phyloP scores from a whole-genome alignment of 345 rosid genomes.

The thale cress (Arabidopsis thaliana) region DNA sequence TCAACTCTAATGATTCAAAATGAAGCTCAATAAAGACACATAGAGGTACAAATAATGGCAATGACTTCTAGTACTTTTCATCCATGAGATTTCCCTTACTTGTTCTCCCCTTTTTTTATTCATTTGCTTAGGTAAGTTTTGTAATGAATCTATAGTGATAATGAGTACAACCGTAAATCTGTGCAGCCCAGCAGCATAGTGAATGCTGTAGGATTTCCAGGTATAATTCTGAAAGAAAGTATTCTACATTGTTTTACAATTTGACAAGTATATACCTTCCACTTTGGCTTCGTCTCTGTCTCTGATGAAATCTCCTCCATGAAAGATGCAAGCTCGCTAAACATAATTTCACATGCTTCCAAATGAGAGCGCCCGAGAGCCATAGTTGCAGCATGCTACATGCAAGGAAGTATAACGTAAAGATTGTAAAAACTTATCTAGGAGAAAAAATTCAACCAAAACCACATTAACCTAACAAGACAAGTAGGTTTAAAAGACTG shows the following conservation, averaged over 20 bases:
- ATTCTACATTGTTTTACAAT: constrained; percentile 23
- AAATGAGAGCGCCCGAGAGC: constrained; percentile 98
- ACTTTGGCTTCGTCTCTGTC: constrained; percentile 91
- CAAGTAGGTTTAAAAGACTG: constrained; percentile 8
- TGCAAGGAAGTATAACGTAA: constrained; percentile 27
- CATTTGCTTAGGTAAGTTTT: constrained; percentile 19
- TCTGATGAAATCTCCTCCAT: constrained; percentile 93
- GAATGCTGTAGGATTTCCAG: constrained; percentile 27
- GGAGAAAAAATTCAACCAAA: constrained; percentile 29
- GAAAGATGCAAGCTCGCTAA: constrained; percentile 82
- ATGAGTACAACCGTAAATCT: background rate
- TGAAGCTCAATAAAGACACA: constrained; percentile 16
- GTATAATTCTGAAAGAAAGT: constrained; percentile 21
- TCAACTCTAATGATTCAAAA: constrained; percentile 34
- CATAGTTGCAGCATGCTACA: constrained; percentile 94
- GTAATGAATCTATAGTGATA: constrained; percentile 10
- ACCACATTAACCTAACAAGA: constrained; percentile 18
- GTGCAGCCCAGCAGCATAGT: constrained; percentile 22
- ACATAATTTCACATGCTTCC: constrained; percentile 98
- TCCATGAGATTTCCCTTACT: constrained; percentile 22
- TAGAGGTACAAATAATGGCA: constrained; percentile 31
- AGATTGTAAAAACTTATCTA: constrained; percentile 5
- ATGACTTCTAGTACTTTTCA: constrained; percentile 14
- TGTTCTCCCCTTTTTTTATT: constrained; percentile 19
- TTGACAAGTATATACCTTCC: constrained; percentile 72